Conservation (phyloP, 208 protist genomes). For the Acanthamoeba sp. region DNA sequence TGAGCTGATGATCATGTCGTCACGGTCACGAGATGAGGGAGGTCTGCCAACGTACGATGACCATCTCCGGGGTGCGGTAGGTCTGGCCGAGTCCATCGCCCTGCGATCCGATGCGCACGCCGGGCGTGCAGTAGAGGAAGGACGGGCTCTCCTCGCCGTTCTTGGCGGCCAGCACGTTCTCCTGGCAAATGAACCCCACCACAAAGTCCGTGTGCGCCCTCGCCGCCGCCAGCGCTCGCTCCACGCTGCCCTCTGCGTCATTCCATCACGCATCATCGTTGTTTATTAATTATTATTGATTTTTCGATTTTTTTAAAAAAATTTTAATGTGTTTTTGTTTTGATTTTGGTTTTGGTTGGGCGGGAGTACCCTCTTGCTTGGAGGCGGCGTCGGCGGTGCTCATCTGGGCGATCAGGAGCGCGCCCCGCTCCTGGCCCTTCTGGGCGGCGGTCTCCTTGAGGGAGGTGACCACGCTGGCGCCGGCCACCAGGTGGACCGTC, state of each 20-base stretch:
- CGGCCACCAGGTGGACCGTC: constrained; percentile 85
- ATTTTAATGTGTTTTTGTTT: too few species aligned
- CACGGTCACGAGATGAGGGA: not conserved
- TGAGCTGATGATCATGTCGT: not conserved
- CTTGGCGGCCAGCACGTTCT: constrained; percentile 67
- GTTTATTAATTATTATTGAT: not conserved
- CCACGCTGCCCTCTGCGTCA: constrained; percentile 42
- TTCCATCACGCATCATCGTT: not conserved
- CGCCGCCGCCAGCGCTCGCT: constrained; percentile 64
- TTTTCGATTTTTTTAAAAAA: too few species aligned
- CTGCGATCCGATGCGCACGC: constrained; percentile 64
- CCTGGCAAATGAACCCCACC: constrained; percentile 90
- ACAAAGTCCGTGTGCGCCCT: constrained; percentile 86
- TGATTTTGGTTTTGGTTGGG: too few species aligned
- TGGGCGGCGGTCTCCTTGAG: constrained; percentile 57
- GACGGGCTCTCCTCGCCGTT: constrained; percentile 3
- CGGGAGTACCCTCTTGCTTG: constrained; percentile 49
- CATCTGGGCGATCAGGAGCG: constrained; percentile 73
- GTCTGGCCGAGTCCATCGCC: constrained; percentile 72
- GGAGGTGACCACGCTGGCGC: constrained; percentile 75
- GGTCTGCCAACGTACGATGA: constrained; percentile 7
- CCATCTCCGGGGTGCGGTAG: constrained; percentile 73
- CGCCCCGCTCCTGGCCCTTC: constrained; percentile 72
- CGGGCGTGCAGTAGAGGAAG: constrained; percentile 73
- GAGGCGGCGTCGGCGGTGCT: constrained; percentile 73